A percentile compares a stretch with the other conserved stretches of the same genome.
These are phyloP conservation scores for Leccinum disarticulatum DNA, from an alignment of 768 basidiomycete genomes.

Conservation along the genomic window DNA sequence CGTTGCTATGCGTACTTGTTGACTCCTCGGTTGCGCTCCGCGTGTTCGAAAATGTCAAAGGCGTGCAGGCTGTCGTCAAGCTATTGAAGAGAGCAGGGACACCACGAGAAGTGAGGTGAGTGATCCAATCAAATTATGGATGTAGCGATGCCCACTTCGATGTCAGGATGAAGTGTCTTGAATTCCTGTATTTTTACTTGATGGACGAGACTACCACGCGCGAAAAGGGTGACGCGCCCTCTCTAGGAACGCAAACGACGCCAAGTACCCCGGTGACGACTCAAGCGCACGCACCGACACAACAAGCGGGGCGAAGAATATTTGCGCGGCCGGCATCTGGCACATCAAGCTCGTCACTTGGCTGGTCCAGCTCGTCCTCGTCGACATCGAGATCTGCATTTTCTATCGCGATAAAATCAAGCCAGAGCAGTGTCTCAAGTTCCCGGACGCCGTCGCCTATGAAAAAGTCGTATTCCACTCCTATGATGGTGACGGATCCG, in stretches of 20 bases:
- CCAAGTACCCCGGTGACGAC: conserved; percentile 32
- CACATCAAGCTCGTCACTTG: conserved; percentile 19
- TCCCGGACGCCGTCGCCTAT: conserved; percentile 41
- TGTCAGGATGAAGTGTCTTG: conserved; percentile 90
- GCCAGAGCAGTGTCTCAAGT: conserved; percentile 27
- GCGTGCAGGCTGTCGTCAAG: conserved; percentile 82
- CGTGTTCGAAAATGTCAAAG: conserved; percentile 72
- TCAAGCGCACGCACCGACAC: conserved; percentile 25
- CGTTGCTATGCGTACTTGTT: conserved; percentile 84
- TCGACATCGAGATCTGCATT: conserved; percentile 39
- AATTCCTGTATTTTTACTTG: conserved; percentile 93
- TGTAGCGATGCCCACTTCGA: conserved; percentile 3
- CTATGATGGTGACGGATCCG: conserved; percentile 17
- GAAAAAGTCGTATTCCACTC: conserved; percentile 36
- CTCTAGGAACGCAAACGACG: conserved; percentile 29
- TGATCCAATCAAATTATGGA: conserved; percentile 43
- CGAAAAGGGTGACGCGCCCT: conserved; percentile 6
- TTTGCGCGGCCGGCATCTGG: conserved; percentile 25
- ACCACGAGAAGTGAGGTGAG: conserved; percentile 84
- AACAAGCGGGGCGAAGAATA: conserved; percentile 23
- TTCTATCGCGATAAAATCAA: conserved; percentile 39
- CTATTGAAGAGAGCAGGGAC: conserved; percentile 84
- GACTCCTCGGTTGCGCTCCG: conserved; percentile 77
- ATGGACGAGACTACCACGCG: conserved; percentile 65
- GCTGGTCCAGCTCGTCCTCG: conserved; percentile 26